Base-by-base conservation (phyloP, 78 protist species). In the Dictyostelium capitatum region DNA sequence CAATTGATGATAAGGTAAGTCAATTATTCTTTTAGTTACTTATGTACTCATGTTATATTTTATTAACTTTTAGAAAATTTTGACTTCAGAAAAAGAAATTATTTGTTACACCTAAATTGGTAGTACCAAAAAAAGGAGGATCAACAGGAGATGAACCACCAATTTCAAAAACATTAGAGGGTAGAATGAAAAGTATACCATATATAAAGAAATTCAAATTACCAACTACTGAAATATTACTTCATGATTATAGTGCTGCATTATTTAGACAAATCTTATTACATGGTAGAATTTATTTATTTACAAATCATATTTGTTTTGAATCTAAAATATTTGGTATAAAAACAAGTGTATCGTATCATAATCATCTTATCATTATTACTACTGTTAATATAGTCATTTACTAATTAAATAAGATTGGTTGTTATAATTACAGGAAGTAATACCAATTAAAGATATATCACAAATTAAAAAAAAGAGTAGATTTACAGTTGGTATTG, bases 291-390 rank as follows among this genome's bases (percentile, higher is more conserved):
- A 30, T 87, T 1, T 87, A 87, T 65, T 30, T 87, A 37, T 87
- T 87, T 51, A 47, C 83, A 20, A 87, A 77, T 37, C 56, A 87
- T 64, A 59, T 87, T 25, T 87, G 93, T 51, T 87, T 87, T 65
- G 93, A 87, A 77, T 87, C 93, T 25, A 87, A 87, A 70, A 87
- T 87, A 15, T 87, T 87, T 51, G 93, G 93, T 28, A 59, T 87
- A 9, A 87, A 87, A 62, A 87, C 93, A 12, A 87, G 78, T 23
- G 79, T 73, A 73, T n/a, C n/a, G n/a, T n/a, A n/a, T n/a, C n/a
- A n/a, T n/a, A n/a, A n/a, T n/a, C n/a, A n/a, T n/a, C n/a, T n/a
- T n/a, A n/a, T n/a, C n/a, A n/a, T n/a, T n/a, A n/a, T n/a, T n/a
- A n/a, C n/a, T n/a, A n/a, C n/a, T n/a, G n/a, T n/a, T n/a, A n/a